Evolutionary conservation across 768 basidiomycete species (phyloP).

Genomic region (Podaxis mareebaensis): DNA sequence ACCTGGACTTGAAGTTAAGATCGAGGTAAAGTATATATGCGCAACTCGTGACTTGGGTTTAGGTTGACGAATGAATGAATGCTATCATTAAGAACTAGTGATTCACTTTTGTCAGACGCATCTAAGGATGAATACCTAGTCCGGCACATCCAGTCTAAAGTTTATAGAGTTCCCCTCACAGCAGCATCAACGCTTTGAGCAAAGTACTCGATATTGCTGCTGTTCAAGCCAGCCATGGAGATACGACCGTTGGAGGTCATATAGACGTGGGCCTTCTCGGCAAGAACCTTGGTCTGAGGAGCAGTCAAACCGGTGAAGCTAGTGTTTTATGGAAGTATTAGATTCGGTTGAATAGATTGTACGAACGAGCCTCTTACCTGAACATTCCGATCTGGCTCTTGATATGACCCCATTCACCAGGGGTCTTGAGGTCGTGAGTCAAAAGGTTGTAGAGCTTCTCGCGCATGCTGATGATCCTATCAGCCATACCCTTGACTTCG

Average conservation of each 20-base stretch:
- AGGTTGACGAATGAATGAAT: not conserved
- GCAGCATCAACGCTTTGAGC: slow-evolving; percentile 83
- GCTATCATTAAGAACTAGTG: slow-evolving; percentile 10
- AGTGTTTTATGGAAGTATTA: slow-evolving; percentile 11
- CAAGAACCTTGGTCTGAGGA: slow-evolving; percentile 77
- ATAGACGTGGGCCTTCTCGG: slow-evolving; percentile 88
- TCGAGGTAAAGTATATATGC: not conserved
- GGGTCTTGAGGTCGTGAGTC: slow-evolving; percentile 79
- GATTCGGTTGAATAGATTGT: not conserved
- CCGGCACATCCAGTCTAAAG: not conserved
- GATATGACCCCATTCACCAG: slow-evolving; percentile 94
- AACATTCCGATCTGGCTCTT: slow-evolving; percentile 98
- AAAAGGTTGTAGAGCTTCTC: slow-evolving; percentile 78
- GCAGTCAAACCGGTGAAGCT: slow-evolving; percentile 87
- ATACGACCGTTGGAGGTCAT: slow-evolving; percentile 95
- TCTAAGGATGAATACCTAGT: not conserved
- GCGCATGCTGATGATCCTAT: slow-evolving; percentile 92
- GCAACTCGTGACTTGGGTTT: slow-evolving; percentile 7
- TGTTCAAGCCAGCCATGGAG: slow-evolving; percentile 91
- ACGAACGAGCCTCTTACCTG: slow-evolving; percentile 56
- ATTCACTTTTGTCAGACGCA: slow-evolving; percentile 10
- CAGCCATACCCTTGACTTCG: slow-evolving; percentile 95
- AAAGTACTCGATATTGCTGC: slow-evolving; percentile 84
- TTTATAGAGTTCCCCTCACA: slow-evolving; percentile 74
- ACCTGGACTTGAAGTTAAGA: not conserved